Evolutionary conservation across 2,329 filamentous ascomycete species (phyloP), one percentile per base, ranked within the genome.

Genomic region (Capronia coronata): DNA sequence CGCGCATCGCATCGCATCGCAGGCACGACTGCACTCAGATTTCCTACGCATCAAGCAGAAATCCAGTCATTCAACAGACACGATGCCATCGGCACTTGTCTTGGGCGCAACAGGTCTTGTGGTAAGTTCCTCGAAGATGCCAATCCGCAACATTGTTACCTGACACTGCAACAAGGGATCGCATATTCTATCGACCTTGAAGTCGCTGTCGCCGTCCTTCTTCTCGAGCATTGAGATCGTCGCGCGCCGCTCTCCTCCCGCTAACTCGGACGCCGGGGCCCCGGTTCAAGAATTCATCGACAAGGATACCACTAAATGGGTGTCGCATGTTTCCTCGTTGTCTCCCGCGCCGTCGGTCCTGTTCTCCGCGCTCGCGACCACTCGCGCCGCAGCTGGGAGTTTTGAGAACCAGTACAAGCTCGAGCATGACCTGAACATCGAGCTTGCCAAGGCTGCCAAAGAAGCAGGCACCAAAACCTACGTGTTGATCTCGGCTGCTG

Each of bases 361-460:
- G 70, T 81, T 91, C 70, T 89, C 86, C 1, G 80, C 80, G 1
- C 76, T 96, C 1, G 91, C 84, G 50, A 95, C 88, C 2, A 96
- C 90, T 0, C 79, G 82, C 42, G 84, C 74, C 0, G 75, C 76
- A 10, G 89, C 88, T 0, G 90, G 90, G 54, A 75, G 84, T 49
- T 71, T 94, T 57, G 83, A 81, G 22, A 81, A 83, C 54, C 91
- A 96, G 70, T 85, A 87, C 71, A 86, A 86, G 64, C 86, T 96
- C 57, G 91, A 96, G 70, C 80, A 89, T 64, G 88, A 93, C 63
- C 74, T 95, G 38, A 94, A 94, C 68, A 67, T 94, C 42, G 82
- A 84, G 57, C 75, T 94, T 19, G 89, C 87, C 2, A 76, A 78
- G 53, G 82, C 84, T 0, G 87, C 90, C 37, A 87, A 84, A 63